phyloP scores from a whole-genome alignment of 2,329 filamentous ascomycete genomes.

The Sclerotiophoma versabilis region DNA sequence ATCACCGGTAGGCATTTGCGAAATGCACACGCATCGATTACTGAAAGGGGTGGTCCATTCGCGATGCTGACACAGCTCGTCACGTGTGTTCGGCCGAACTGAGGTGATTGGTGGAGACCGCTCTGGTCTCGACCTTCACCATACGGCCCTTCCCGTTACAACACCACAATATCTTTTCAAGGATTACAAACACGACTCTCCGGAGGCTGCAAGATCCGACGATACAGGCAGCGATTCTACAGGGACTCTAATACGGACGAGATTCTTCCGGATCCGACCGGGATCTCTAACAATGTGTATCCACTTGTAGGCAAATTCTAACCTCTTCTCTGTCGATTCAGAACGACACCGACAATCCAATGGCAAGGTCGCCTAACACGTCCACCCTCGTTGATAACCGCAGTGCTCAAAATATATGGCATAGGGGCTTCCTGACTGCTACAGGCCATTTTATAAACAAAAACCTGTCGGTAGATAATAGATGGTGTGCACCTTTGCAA shows the following conservation, averaged over 20 bases:
- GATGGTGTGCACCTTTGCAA: too few species aligned
- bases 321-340: too few species aligned
- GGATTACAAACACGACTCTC: not conserved
- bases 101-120: not conserved
- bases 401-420: too few species aligned
- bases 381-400: too few species aligned
- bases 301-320: not conserved
- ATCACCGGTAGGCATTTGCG: conserved; percentile 1
- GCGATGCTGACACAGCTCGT: conserved; percentile 8
- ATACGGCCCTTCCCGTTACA: not conserved
- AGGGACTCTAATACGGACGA: not conserved
- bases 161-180: not conserved
- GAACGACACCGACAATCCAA: too few species aligned
- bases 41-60: not conserved
- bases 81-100: conserved; percentile 12
- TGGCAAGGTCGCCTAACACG: too few species aligned
- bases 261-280: not conserved
- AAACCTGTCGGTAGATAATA: too few species aligned
- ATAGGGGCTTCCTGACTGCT: too few species aligned
- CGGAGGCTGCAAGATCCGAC: not conserved
- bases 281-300: not conserved
- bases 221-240: not conserved
- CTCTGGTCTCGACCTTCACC: not conserved
- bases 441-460: too few species aligned
- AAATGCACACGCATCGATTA: not conserved